phyloP scores from a whole-genome alignment of 148 eudicot species.

The Cornus kousa region DNA sequence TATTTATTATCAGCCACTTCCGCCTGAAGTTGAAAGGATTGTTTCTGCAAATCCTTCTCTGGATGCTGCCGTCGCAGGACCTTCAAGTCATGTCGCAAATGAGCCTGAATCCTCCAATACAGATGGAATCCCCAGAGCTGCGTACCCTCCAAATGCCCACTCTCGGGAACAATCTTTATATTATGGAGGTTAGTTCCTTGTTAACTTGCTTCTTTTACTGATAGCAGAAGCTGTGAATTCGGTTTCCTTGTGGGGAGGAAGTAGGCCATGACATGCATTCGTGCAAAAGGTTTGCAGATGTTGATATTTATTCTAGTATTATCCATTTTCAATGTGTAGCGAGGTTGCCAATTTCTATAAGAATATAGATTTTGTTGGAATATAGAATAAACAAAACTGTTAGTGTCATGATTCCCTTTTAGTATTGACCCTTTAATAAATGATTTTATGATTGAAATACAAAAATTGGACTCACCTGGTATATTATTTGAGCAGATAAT shows the following conservation, averaged over 20 bases:
- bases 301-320: background rate
- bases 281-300: background rate
- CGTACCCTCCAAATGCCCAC: conserved; percentile 46
- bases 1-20: conserved; percentile 51
- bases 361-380: background rate
- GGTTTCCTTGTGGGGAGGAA: background rate
- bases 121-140: conserved; percentile 42
- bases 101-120: conserved; percentile 50
- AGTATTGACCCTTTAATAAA: background rate
- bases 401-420: background rate
- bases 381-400: background rate
- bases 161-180: conserved; percentile 68
- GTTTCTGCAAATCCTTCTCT: conserved; percentile 68
- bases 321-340: background rate
- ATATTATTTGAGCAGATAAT: background rate
- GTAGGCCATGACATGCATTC: background rate
- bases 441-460: background rate
- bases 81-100: conserved; percentile 49
- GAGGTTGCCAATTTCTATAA: background rate
- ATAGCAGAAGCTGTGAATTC: background rate
- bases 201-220: background rate
- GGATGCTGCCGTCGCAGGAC: conserved; percentile 61
- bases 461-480: conserved; percentile 3
- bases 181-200: conserved; percentile 71
- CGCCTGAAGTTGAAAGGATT: conserved; percentile 82